phyloP scores from a whole-genome alignment of 495 filamentous ascomycete genomes.

The Penicillium atrosanguineum region DNA sequence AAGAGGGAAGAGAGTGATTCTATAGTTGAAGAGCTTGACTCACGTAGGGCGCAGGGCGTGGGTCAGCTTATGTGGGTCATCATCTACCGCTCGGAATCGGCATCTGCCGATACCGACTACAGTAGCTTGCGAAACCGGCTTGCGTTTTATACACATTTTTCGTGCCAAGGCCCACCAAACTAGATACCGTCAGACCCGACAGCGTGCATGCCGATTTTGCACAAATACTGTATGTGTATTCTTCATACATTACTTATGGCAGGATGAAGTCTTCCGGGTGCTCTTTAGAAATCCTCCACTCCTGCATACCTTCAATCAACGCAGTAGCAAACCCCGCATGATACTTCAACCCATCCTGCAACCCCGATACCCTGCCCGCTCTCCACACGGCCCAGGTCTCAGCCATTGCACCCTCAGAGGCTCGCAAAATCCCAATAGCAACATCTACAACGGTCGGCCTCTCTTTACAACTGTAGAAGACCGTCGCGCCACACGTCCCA shows the following conservation, averaged over 20 bases:
- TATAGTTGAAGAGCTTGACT: background rate
- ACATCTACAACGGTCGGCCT: constrained; percentile 49
- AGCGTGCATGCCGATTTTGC: too few relatives aligned
- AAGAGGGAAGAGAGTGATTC: background rate
- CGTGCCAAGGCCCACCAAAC: too few relatives aligned
- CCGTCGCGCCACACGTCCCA: constrained; percentile 47
- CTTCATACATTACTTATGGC: background rate
- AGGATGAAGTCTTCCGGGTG: constrained; percentile 19
- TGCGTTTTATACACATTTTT: too few relatives aligned
- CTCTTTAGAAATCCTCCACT: constrained; percentile 20
- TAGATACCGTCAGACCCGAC: too few relatives aligned
- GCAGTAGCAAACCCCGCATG: constrained; percentile 26
- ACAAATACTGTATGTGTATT: too few relatives aligned
- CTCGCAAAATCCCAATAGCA: constrained; percentile 47
- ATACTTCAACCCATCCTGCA: constrained; percentile 31
- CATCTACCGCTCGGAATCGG: background rate
- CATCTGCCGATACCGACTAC: background rate
- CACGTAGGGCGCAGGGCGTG: background rate
- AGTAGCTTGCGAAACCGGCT: too few relatives aligned
- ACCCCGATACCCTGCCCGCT: constrained; percentile 22
- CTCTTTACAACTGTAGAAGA: constrained; percentile 46
- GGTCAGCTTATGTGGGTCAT: background rate
- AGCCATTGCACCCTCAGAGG: constrained; percentile 47
- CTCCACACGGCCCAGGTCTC: constrained; percentile 43
- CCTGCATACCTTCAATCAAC: constrained; percentile 30